phyloP scores from a whole-genome alignment of 1,284 basidiomycete species.

The Volvariella volvacea region DNA sequence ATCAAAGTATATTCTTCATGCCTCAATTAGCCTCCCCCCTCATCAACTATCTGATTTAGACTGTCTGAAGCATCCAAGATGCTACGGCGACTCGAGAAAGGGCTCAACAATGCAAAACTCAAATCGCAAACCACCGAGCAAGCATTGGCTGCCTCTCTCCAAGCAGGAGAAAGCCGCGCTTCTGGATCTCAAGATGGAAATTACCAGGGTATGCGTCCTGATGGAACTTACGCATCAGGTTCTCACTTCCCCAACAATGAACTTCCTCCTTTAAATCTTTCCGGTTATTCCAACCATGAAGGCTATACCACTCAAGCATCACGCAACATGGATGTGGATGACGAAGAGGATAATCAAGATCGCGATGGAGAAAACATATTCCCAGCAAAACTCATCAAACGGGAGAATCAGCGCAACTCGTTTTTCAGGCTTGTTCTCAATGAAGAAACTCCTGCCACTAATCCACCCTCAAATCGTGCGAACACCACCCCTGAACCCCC shows the following conservation, averaged over 20 bases:
- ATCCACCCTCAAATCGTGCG: conserved; percentile 21
- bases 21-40: conserved; percentile 8
- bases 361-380: conserved; percentile 55
- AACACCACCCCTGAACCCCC: conserved; percentile 25
- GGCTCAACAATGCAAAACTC: conserved; percentile 67
- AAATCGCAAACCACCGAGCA: conserved; percentile 44
- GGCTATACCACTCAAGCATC: conserved; percentile 31
- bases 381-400: conserved; percentile 64
- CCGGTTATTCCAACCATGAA: conserved; percentile 26
- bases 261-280: conserved; percentile 39
- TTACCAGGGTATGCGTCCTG: conserved; percentile 14
- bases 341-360: conserved; percentile 60
- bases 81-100: conserved; percentile 78
- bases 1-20: conserved; percentile 56
- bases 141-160: conserved; percentile 15
- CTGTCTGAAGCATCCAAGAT: conserved; percentile 82
- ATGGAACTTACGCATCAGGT: conserved; percentile 14
- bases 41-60: conserved; percentile 28
- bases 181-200: conserved; percentile 15
- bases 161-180: conserved; percentile 12
- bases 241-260: conserved; percentile 16
- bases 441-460: conserved; percentile 38
- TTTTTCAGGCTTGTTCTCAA: conserved; percentile 80
- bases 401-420: conserved; percentile 62
- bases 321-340: conserved; percentile 40